phyloP scores from a whole-genome alignment of 2,329 filamentous ascomycete species.

The Emericellopsis cladophorae region DNA sequence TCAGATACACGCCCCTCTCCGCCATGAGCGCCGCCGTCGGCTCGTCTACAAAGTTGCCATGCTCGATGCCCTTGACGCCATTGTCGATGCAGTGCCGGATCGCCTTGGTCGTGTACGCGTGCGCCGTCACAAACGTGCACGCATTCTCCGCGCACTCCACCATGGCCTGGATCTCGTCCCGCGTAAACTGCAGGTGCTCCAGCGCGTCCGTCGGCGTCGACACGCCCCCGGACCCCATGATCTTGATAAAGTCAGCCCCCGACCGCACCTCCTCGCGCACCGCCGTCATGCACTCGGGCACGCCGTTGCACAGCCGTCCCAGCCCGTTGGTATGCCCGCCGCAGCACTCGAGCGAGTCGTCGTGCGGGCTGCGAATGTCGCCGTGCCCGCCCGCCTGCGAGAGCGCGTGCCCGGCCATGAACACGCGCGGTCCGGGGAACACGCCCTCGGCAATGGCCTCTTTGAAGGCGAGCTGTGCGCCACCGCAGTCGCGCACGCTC shows the following conservation, averaged over 20 bases:
- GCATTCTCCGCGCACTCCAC: slow-evolving; percentile 31
- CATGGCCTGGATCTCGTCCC: slow-evolving; percentile 42
- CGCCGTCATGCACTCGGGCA: slow-evolving; percentile 37
- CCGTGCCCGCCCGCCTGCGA: slow-evolving; percentile 44
- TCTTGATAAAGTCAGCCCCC: slow-evolving; percentile 49
- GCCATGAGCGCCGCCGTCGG: slow-evolving; percentile 36
- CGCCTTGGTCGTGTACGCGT: slow-evolving; percentile 41
- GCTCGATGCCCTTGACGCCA: slow-evolving; percentile 39
- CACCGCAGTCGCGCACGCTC: slow-evolving; percentile 43
- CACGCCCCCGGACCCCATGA: slow-evolving; percentile 47
- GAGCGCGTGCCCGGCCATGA: slow-evolving; percentile 39
- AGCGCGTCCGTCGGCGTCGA: slow-evolving; percentile 40
- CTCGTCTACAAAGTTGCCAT: slow-evolving; percentile 28
- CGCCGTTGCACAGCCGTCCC: slow-evolving; percentile 36
- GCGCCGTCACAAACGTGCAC: slow-evolving; percentile 41
- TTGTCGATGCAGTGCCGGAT: slow-evolving; percentile 42
- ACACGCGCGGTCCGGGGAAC: slow-evolving; percentile 40
- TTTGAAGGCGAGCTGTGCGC: slow-evolving; percentile 39
- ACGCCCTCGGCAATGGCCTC: slow-evolving; percentile 44
- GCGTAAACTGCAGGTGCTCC: slow-evolving; percentile 41
- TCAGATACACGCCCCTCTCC: slow-evolving; percentile 32
- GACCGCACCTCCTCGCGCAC: slow-evolving; percentile 40
- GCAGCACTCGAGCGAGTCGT: slow-evolving; percentile 23
- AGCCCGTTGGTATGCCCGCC: slow-evolving; percentile 18
- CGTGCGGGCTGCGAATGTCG: slow-evolving; percentile 29